Base-by-base conservation (phyloP, 768 basidiomycete species). In the Suillus lakei region DNA sequence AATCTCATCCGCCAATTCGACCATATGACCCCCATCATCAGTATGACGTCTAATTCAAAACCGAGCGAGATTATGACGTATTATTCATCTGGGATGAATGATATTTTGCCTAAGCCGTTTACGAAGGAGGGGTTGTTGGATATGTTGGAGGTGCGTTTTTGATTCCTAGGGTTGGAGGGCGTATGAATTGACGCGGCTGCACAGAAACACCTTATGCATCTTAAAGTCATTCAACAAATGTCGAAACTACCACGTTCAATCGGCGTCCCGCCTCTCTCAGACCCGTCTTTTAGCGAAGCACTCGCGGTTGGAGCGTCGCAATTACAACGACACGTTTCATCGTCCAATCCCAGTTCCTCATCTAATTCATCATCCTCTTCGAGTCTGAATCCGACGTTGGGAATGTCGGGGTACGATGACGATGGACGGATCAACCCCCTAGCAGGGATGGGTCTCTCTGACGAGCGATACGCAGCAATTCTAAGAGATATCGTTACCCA, bases 61-160 rank as follows among this genome's bases (percentile, higher is more conserved):
- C 95, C 96, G 32, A 91, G 91, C 78, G 92, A 97, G 77, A 91
- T 97, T 67, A 89, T 96, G 88, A 93, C 90, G 9, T 97, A 96
- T 73, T 72, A 75, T 69, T 78, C 75, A 5, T 66, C 72, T 82
- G 91, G 96, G 21, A 98, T 98, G 96, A 98, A 96, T 77, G 96
- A 98, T 78, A 92, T 98, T 64, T 81, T 99, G 21, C 92, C 96
- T 9, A 99, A 99, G 77, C 97, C 97, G 4, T 99, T 99, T 80
- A 97, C 93, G n/a, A 94, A 95, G 76, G 89, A 96, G 73, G 92
- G 92, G 18, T 80, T 99, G 36, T 80, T 96, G 55, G 90, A 91
- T 68, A 96, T 98, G 88, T 89, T 99, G 67, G 97, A 99, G 81
- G 92, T 93, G 38, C 5, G 75, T 70, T 9, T 9, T 12, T 18